Evolutionary conservation across 139 green algal genomes (phyloP).

Genomic region (Chlorella sp.): DNA sequence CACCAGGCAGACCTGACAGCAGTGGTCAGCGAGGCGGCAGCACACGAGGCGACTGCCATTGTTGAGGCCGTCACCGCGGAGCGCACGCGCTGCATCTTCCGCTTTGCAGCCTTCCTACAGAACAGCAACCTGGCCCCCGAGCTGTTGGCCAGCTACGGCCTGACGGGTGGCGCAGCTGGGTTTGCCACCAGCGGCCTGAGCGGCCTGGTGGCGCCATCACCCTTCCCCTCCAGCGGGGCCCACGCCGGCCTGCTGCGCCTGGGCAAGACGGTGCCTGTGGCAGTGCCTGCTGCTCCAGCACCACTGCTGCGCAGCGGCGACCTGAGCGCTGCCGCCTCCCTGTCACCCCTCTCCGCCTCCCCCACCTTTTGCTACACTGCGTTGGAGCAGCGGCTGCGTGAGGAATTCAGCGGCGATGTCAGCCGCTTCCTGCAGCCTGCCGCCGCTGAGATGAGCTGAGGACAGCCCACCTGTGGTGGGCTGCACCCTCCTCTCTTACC

Average conservation of each 20-base stretch:
- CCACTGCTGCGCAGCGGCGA: too few relatives aligned
- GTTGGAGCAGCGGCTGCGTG: constrained; percentile 27
- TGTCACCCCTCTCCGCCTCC: background rate
- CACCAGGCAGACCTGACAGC: constrained; percentile 48
- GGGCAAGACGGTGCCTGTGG: background rate
- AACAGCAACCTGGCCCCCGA: constrained; percentile 14
- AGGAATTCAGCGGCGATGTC: constrained; percentile 26
- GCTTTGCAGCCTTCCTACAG: constrained; percentile 40
- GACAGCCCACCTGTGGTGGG: too few relatives aligned
- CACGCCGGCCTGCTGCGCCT: too few relatives aligned
- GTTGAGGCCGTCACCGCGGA: constrained; percentile 27
- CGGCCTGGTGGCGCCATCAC: background rate
- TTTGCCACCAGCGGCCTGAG: background rate
- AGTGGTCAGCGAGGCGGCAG: constrained; percentile 48
- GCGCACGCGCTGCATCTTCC: constrained; percentile 28
- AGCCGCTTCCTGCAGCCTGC: constrained; percentile 36
- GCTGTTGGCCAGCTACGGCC: constrained; percentile 8
- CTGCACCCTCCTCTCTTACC: background rate
- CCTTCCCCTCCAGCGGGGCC: too few relatives aligned
- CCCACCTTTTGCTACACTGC: constrained; percentile 25
- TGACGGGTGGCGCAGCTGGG: background rate
- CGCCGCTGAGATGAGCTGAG: background rate
- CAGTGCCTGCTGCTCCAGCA: background rate
- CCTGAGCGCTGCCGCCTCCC: too few relatives aligned
- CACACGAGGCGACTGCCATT: constrained; percentile 40